A percentile compares a stretch with the other conserved stretches of the same genome.
phyloP scores from a whole-genome alignment of 2,329 filamentous ascomycete genomes.

The Penicillium sp. region DNA sequence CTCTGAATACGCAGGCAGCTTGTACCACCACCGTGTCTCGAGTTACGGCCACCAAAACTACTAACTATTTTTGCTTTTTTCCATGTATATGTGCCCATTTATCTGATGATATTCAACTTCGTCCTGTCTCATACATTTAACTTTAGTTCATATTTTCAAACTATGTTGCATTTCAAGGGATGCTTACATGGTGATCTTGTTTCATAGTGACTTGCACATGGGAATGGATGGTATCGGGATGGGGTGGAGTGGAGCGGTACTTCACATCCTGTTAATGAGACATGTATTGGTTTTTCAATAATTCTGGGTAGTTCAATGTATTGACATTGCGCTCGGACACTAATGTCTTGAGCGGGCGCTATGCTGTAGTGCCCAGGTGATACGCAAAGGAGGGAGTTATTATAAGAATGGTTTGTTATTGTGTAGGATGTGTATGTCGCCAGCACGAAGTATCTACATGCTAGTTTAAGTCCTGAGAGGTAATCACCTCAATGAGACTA shows the following conservation, averaged over 20 bases:
- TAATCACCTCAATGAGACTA: too few relatives aligned
- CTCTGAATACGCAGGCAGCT: conserved; percentile 44
- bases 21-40: conserved; percentile 40
- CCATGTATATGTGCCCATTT: conserved; percentile 16
- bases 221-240: neutral
- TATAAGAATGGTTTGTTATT: neutral
- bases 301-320: neutral
- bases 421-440: neutral
- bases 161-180: neutral
- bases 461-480: neutral
- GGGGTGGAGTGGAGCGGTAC: neutral
- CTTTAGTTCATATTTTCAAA: conserved; percentile 2
- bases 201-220: neutral
- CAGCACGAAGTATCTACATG: neutral
- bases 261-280: neutral
- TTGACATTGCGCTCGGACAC: neutral
- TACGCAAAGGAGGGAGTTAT: neutral
- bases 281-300: neutral
- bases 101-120: conserved; percentile 11
- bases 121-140: conserved; percentile 7
- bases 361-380: neutral
- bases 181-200: neutral
- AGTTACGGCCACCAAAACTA: conserved; percentile 37
- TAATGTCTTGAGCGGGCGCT: neutral
- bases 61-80: conserved; percentile 15